Conservation (phyloP, 2,329 filamentous ascomycete species). For the Colletotrichum liaoningense region DNA sequence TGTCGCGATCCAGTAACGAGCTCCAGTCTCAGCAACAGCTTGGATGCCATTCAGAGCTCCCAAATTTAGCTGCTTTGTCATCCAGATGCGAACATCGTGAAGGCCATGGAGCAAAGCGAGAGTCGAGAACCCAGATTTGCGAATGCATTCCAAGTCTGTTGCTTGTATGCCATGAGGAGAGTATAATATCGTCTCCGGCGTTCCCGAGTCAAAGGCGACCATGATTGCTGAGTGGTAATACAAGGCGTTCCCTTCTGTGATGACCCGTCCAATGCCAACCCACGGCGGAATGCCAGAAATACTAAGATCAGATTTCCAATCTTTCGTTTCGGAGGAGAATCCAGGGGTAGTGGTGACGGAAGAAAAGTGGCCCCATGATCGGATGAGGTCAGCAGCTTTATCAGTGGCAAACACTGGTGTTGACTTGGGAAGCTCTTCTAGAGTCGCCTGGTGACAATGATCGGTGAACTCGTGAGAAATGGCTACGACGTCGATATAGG, state of each 20-base stretch:
- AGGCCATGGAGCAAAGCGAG: slow-evolving; percentile 73
- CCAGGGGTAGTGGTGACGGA: slow-evolving; percentile 61
- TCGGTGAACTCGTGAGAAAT: slow-evolving; percentile 77
- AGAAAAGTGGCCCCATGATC: slow-evolving; percentile 69
- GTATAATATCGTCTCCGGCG: slow-evolving; percentile 35
- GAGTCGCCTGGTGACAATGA: slow-evolving; percentile 72
- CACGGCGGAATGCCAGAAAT: slow-evolving; percentile 61
- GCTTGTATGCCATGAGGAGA: slow-evolving; percentile 34
- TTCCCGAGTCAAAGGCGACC: slow-evolving; percentile 60
- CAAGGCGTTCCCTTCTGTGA: slow-evolving; percentile 63
- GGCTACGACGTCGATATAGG: slow-evolving; percentile 67
- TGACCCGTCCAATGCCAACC: slow-evolving; percentile 70
- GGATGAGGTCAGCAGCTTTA: slow-evolving; percentile 67
- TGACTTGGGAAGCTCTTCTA: slow-evolving; percentile 62
- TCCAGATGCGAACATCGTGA: slow-evolving; percentile 66
- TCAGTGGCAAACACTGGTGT: slow-evolving; percentile 71
- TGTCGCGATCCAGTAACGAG: slow-evolving; percentile 73
- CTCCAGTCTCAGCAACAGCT: slow-evolving; percentile 62
- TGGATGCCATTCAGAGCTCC: slow-evolving; percentile 71
- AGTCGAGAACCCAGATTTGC: slow-evolving; percentile 57
- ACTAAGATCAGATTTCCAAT: slow-evolving; percentile 41
- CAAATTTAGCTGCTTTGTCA: slow-evolving; percentile 69
- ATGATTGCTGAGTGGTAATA: slow-evolving; percentile 73
- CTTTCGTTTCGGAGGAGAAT: slow-evolving; percentile 48
- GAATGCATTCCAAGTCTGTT: slow-evolving; percentile 55